Percentiles rank a stretch among this genome's conserved stretches.
Conservation (phyloP, 2,329 filamentous ascomycete species). For the Alternaria brassicicola region DNA sequence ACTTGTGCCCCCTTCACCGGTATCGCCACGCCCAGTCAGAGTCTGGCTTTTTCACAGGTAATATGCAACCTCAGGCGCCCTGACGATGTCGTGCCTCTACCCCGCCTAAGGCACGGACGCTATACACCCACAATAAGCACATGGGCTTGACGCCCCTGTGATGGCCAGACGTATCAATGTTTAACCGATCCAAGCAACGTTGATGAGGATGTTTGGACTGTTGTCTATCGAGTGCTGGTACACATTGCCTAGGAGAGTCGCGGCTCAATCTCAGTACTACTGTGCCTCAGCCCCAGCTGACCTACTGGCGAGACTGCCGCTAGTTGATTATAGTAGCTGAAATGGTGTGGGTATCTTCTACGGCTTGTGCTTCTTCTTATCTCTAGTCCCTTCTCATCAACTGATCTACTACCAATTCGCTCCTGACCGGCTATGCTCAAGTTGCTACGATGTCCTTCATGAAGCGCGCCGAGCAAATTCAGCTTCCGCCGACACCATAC, state of each 20-base stretch:
- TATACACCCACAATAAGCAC: slow-evolving; percentile 24
- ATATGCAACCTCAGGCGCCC: slow-evolving; percentile 17
- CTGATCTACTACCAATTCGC: slow-evolving; percentile 2
- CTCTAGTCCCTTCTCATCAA: slow-evolving; percentile 22
- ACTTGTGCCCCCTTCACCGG: slow-evolving; percentile 26
- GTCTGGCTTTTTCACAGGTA: slow-evolving; percentile 17
- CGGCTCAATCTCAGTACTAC: slow-evolving; percentile 14
- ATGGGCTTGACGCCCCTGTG: slow-evolving; percentile 9
- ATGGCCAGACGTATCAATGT: slow-evolving; percentile 11
- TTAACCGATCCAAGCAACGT: slow-evolving; percentile 17
- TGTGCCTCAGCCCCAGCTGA: slow-evolving; percentile 24
- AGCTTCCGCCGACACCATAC: slow-evolving; percentile 17
- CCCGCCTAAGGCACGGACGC: slow-evolving; percentile 33
- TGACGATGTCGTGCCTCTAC: slow-evolving; percentile 21
- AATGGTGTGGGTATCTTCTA: slow-evolving; percentile 22
- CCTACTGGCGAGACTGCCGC: slow-evolving; percentile 24
- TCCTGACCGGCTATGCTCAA: slow-evolving; percentile 20
- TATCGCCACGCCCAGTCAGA: slow-evolving; percentile 23
- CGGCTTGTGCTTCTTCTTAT: slow-evolving; percentile 15
- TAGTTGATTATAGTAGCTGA: slow-evolving; percentile 19
- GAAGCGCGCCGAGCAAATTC: slow-evolving; percentile 30
- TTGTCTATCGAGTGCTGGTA: slow-evolving; percentile 19
- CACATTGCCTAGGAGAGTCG: slow-evolving; percentile 8
- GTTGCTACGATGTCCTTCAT: slow-evolving; percentile 28
- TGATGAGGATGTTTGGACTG: slow-evolving; percentile 16